Base-by-base conservation (phyloP, 768 basidiomycete species). In the Pilatotrama ljubarskyi region DNA sequence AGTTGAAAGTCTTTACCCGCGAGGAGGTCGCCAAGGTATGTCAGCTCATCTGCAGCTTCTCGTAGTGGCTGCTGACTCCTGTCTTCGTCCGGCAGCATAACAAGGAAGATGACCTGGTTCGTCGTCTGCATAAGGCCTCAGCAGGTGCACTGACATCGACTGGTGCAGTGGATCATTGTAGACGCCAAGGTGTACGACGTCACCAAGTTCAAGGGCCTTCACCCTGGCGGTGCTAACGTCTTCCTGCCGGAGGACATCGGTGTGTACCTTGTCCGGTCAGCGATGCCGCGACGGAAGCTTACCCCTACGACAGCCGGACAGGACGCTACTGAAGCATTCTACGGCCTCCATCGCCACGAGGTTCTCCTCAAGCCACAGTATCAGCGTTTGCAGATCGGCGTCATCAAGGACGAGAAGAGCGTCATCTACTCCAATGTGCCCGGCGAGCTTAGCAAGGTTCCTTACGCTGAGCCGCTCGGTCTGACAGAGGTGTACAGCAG, bases 391-490 rank as follows among this genome's bases (percentile, higher is more conserved):
- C 81, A 84, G 60, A 84, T 95, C 57, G 94, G 93, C n/a, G 76
- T 73, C 13, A 78, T 95, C 56, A 76, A 80, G 49, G 91, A 85
- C 46, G 80, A 90, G 75, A 72, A 81, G 66, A 79, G 79, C 20
- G 70, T 77, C 58, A 82, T 93, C 44, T 69, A 77, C 49, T 71
- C 77, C 26, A 80, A 77, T 18, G 71, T 75, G 17, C 68, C 75
- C 6, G 93, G 91, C 15, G 81, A 79, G 52, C 65, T 90, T 50
- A 91, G 88, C 63, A 75, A 77, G 40, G 87, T 96, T 0, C 95
- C 95, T 0, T 96, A 95, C 72, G 92, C 85, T 0, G 95, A 97
- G 70, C 90, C 95, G 4, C 87, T 85, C 2, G 96, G 93, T 91
- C 73, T 95, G 52, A 76, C 80, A 0, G 64, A 78, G 3, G 89